Conservation (phyloP, 2,329 filamentous ascomycete genomes). For the Biscogniauxia mediterranea region DNA sequence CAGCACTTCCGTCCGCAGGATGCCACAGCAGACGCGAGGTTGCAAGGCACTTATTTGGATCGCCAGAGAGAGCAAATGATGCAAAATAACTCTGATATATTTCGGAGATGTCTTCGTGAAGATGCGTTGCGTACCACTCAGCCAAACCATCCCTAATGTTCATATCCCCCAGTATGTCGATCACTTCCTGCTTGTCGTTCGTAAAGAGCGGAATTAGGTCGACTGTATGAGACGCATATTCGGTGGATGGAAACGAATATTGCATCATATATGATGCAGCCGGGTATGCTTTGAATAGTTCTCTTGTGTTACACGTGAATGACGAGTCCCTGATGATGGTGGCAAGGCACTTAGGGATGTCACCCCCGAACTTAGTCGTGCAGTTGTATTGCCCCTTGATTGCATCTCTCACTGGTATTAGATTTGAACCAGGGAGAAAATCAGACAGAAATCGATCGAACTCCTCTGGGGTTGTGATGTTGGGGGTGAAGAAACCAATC, state of each 20-base stretch:
- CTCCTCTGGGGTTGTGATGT: slow-evolving; percentile 18
- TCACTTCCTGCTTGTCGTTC: not conserved
- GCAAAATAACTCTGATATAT: slow-evolving; percentile 3
- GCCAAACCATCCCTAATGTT: no score
- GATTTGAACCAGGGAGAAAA: not conserved
- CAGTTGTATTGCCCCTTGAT: slow-evolving; percentile 2
- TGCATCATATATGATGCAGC: slow-evolving; percentile 6
- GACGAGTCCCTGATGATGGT: slow-evolving; percentile 3
- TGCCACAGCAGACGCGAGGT: not conserved
- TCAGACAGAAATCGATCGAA: slow-evolving; percentile 6
- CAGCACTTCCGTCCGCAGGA: not conserved
- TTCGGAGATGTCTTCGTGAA: not conserved
- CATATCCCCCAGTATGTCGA: not conserved
- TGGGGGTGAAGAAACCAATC: slow-evolving; percentile 15
- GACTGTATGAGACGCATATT: slow-evolving; percentile 4
- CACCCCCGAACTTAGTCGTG: not conserved
- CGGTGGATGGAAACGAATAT: not conserved
- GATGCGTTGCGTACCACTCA: no score
- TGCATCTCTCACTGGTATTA: not conserved
- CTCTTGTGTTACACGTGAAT: slow-evolving; percentile 8
- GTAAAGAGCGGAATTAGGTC: slow-evolving; percentile 8
- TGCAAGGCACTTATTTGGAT: not conserved
- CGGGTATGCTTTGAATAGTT: slow-evolving; percentile 8
- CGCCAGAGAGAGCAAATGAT: slow-evolving; percentile 3
- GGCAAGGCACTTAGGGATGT: not conserved